Conservation (phyloP, 352 stramenopile genomes). For the Globisporangium spiculum region DNA sequence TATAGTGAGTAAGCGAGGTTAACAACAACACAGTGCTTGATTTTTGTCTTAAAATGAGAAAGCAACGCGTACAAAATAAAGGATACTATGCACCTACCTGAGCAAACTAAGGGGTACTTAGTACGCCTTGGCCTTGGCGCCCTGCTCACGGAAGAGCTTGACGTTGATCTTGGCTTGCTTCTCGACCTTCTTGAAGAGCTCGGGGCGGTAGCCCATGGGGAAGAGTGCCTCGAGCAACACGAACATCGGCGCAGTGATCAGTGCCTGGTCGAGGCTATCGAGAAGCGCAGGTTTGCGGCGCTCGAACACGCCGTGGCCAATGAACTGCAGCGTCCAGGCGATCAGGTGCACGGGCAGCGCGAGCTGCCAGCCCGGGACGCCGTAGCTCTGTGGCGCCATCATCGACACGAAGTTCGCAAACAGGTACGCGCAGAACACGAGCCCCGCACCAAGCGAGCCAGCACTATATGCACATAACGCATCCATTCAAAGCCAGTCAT, state of each 20-base stretch:
- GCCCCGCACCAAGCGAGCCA: slow-evolving; percentile 44
- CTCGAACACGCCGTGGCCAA: slow-evolving; percentile 86
- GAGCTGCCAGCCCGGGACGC: slow-evolving; percentile 46
- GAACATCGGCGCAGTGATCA: slow-evolving; percentile 84
- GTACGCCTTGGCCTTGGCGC: slow-evolving; percentile 9
- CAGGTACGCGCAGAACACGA: slow-evolving; percentile 55
- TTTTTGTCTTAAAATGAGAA: not conserved
- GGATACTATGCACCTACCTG: not conserved
- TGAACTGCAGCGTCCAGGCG: slow-evolving; percentile 82
- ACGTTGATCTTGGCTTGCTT: slow-evolving; percentile 66
- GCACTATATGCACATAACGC: slow-evolving; percentile 21
- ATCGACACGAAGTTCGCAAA: slow-evolving; percentile 59
- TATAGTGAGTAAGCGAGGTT: not conserved
- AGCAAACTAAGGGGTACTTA: not conserved
- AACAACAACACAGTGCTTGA: not conserved
- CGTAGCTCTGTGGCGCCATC: slow-evolving; percentile 32
- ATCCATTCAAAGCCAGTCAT: not conserved
- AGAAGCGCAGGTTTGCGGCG: slow-evolving; percentile 79
- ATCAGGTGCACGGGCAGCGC: slow-evolving; percentile 52
- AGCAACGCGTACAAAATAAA: not conserved
- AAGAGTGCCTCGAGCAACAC: slow-evolving; percentile 82
- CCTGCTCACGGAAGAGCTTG: slow-evolving; percentile 38
- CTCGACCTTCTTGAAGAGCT: slow-evolving; percentile 61
- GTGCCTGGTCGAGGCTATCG: slow-evolving; percentile 79
- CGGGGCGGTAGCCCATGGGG: slow-evolving; percentile 65